Base-by-base conservation (phyloP, 345 rosid genomes). In the Eutrema japonicum region DNA sequence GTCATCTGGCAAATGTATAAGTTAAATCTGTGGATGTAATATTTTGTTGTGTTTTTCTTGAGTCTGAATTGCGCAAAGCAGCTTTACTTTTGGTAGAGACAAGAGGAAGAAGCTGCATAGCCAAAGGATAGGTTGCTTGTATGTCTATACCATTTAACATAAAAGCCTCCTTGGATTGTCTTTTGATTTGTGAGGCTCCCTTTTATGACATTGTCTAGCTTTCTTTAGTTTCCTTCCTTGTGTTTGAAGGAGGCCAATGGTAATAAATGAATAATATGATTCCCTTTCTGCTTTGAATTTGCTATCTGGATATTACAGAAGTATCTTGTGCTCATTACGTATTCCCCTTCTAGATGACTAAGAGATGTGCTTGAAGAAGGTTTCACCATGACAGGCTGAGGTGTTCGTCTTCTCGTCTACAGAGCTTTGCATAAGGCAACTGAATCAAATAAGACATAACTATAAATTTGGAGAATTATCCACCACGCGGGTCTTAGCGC, bases 141-240 rank as follows among this genome's bases (percentile, higher is more conserved):
- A 74, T 66, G 72, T 74, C 37, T 74, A 56, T 57, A 66, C 36
- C 57, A 56, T 65, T 65, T 57, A 74, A 58, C 78, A 74, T 74
- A 66, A 66, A 72, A 66, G 72, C 67, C 78, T 74, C 78, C 78
- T 74, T 74, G 60, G 56, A 73, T 49, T 56, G 52, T 49, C 77
- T 42, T 59, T 73, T 73, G 61, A 57, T 66, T 74, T 38, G 53
- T 56, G 78, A 66, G 78, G 66, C 67, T 49, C 29, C n/a, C 45
- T 66, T 74, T 74, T 57, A 3, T 66, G 67, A 74, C 53, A 16
- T 66, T 74, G 58, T 47, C 8, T 0, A 55, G 42, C 12, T 72
- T 62, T 63, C 38, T 72, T 6, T 62, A 41, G 53, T 62, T 62
- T 51, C 26, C n/a, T 13, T 43, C 55, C 42, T 51, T 8, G 30